Evolutionary conservation across 495 filamentous ascomycete species (phyloP).

Genomic region (Penicillium pancosmium): DNA sequence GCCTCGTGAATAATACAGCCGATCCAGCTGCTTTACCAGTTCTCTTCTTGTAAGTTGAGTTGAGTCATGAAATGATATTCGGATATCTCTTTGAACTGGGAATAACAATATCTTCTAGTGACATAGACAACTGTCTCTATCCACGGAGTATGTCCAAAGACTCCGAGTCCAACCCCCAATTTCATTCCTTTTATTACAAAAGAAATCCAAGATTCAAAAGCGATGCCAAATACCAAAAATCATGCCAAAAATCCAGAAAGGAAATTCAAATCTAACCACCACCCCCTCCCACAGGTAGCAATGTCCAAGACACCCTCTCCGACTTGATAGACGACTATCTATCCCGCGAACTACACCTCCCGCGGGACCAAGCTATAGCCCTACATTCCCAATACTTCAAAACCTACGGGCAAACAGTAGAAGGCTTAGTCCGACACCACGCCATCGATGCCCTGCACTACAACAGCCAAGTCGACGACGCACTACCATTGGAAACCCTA

Average conservation of each 20-base stretch:
- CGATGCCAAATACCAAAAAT: neutral
- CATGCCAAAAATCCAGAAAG: too few species aligned
- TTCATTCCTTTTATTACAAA: too few species aligned
- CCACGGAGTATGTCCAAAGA: neutral
- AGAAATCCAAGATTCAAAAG: neutral
- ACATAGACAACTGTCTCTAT: conserved; percentile 6
- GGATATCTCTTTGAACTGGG: neutral
- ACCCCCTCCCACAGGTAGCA: neutral
- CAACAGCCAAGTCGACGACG: neutral
- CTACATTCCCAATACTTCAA: neutral
- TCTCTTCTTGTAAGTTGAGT: neutral
- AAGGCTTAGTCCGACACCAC: conserved; percentile 1
- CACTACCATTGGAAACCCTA: neutral
- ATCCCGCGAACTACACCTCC: neutral
- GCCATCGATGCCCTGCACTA: neutral
- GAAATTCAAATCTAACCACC: neutral
- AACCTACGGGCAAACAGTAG: neutral
- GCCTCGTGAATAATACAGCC: neutral
- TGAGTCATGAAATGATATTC: too few species aligned
- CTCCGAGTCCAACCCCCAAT: too few species aligned
- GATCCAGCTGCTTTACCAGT: neutral
- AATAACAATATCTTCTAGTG: neutral
- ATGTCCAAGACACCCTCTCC: conserved; percentile 1
- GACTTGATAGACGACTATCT: neutral
- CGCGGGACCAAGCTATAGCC: neutral